Percentiles rank a stretch among this genome's conserved stretches.
These are phyloP conservation scores for Arthroderma uncinatum DNA, from an alignment of 2,329 filamentous ascomycete genomes.

Conservation along the genomic window DNA sequence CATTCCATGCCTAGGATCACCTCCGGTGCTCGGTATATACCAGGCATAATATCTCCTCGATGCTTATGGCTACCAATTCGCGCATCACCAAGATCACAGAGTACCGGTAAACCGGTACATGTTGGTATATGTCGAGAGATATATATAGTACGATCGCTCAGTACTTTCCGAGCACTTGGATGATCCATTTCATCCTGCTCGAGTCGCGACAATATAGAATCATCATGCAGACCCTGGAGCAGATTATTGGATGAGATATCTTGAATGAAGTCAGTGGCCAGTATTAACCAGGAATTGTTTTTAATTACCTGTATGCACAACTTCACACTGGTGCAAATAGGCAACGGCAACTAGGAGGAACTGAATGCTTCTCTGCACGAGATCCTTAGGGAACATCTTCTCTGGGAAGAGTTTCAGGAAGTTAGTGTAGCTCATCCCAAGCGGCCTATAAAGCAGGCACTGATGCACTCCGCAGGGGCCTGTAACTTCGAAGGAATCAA, in stretches of 20 bases:
- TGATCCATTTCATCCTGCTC: constrained; percentile 21
- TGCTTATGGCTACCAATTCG: constrained; percentile 15
- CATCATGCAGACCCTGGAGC: constrained; percentile 22
- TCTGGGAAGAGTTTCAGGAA: not conserved
- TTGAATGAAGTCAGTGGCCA: constrained; percentile 7
- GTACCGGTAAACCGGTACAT: constrained; percentile 15
- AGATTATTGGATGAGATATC: constrained; percentile 26
- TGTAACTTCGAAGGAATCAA: not conserved
- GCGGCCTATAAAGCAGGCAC: not conserved
- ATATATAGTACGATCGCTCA: constrained; percentile 23
- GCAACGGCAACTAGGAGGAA: constrained; percentile 20
- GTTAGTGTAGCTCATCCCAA: not conserved
- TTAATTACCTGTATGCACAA: constrained; percentile 22
- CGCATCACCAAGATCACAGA: constrained; percentile 24
- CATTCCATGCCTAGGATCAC: constrained; percentile 22
- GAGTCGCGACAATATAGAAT: constrained; percentile 20
- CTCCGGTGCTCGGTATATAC: constrained; percentile 23
- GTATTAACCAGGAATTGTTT: not conserved
- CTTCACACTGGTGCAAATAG: constrained; percentile 21
- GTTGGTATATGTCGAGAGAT: constrained; percentile 17
- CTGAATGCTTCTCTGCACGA: constrained; percentile 19
- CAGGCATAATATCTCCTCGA: constrained; percentile 20
- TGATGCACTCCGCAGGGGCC: not conserved
- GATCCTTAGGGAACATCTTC: constrained; percentile 16
- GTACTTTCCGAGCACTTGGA: constrained; percentile 22